Percentiles rank a stretch among this genome's conserved stretches.
Conservation (phyloP, 73 alveolate genomes). For the Uronychia setigera region DNA sequence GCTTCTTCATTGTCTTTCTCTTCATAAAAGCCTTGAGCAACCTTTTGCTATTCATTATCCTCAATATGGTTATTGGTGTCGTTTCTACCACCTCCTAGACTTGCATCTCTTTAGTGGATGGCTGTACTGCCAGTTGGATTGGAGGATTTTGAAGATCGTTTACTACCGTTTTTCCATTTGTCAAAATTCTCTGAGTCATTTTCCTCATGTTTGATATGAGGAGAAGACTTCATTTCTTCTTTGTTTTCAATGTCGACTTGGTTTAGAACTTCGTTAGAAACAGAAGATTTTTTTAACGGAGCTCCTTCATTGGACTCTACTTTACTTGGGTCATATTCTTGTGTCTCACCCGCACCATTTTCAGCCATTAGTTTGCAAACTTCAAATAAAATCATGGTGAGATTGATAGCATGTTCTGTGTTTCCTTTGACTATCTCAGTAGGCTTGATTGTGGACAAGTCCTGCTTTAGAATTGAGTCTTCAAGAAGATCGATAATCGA, state of each 20-base stretch:
- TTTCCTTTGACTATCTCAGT: conserved; percentile 36
- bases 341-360: not conserved
- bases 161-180: too few relatives aligned
- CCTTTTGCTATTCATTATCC: not conserved
- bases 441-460: conserved; percentile 18
- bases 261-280: too few relatives aligned
- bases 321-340: not conserved
- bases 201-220: too few relatives aligned
- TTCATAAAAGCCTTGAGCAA: not conserved
- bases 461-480: conserved; percentile 21
- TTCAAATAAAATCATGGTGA: not conserved
- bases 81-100: too few relatives aligned
- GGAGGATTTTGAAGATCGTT: not conserved
- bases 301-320: conserved; percentile 1
- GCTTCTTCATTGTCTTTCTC: not conserved
- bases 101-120: not conserved
- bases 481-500: not conserved
- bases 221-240: too few relatives aligned
- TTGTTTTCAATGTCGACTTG: too few relatives aligned
- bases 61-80: too few relatives aligned
- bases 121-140: not conserved
- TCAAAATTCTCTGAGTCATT: too few relatives aligned
- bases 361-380: not conserved
- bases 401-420: conserved; percentile 42
- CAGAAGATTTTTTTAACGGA: not conserved